Conservation (phyloP, 805 yeast species). For the Torulaspora maleeae region DNA sequence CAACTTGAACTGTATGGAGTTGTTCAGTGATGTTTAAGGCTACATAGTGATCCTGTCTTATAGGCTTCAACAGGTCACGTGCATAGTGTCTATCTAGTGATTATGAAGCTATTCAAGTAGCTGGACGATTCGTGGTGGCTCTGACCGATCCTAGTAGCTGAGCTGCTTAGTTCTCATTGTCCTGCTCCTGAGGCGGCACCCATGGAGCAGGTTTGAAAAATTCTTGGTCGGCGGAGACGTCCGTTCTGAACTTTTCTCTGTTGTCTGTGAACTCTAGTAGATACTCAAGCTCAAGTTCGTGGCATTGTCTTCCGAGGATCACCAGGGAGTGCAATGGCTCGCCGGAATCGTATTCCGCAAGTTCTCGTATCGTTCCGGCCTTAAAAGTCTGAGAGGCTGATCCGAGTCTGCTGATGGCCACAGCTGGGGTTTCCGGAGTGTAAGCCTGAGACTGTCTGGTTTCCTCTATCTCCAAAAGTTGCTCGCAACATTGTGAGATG, state of each 20-base stretch:
- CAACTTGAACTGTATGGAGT: neutral
- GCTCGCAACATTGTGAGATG: slow-evolving; percentile 83
- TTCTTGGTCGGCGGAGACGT: slow-evolving; percentile 55
- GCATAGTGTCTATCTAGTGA: neutral
- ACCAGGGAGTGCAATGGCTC: slow-evolving; percentile 91
- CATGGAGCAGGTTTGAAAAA: slow-evolving; percentile 68
- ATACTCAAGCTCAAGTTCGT: slow-evolving; percentile 86
- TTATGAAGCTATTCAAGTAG: neutral
- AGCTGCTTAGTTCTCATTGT: slow-evolving; percentile 7
- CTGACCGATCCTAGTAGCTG: neutral
- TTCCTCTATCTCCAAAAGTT: slow-evolving; percentile 84
- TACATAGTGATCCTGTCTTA: neutral
- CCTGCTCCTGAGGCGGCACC: slow-evolving; percentile 46
- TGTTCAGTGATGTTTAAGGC: neutral
- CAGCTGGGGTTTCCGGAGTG: slow-evolving; percentile 84
- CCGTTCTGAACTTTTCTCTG: slow-evolving; percentile 42
- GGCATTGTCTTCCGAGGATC: slow-evolving; percentile 88
- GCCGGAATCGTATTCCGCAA: slow-evolving; percentile 83
- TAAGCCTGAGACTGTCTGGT: slow-evolving; percentile 70
- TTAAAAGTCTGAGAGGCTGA: slow-evolving; percentile 76
- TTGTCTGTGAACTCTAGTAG: slow-evolving; percentile 71
- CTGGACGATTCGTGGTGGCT: neutral
- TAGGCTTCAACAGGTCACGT: neutral
- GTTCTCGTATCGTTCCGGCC: slow-evolving; percentile 76
- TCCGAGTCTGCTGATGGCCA: slow-evolving; percentile 88